Conservation (phyloP, 768 basidiomycete genomes). For the Tricholoma furcatifolium region DNA sequence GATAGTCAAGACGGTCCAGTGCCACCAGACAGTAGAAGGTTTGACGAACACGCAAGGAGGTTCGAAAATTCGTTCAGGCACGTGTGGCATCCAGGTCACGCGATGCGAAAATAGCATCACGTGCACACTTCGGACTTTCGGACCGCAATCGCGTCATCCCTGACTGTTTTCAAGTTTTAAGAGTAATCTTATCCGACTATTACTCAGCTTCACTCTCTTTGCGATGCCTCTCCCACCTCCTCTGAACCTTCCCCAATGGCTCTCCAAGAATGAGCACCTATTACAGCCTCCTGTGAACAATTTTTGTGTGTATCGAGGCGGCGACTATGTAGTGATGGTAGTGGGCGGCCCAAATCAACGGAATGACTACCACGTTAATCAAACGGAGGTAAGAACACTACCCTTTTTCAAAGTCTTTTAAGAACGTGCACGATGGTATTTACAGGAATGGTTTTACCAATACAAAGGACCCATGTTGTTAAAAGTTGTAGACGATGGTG, state of each 20-base stretch:
- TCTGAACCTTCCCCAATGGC: conserved; percentile 89
- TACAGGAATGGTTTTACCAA: conserved; percentile 97
- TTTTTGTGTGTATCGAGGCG: conserved; percentile 77
- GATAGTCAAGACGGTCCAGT: too few relatives aligned
- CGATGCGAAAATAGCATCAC: conserved; percentile 15
- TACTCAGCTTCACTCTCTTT: background rate
- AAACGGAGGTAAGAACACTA: conserved; percentile 72
- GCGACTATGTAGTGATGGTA: conserved; percentile 93
- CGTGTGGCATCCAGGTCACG: conserved; percentile 21
- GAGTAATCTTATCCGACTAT: background rate
- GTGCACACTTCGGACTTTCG: conserved; percentile 9
- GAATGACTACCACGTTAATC: conserved; percentile 92
- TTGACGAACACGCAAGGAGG: conserved; percentile 14
- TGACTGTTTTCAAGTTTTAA: background rate
- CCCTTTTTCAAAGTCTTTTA: too few relatives aligned
- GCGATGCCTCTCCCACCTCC: conserved; percentile 71
- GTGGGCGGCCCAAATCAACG: conserved; percentile 95
- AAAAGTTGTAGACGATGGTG: conserved; percentile 76
- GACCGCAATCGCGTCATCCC: background rate
- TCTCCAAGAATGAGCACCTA: conserved; percentile 74
- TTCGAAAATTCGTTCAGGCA: conserved; percentile 18
- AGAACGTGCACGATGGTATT: too few relatives aligned
- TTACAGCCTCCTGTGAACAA: conserved; percentile 94
- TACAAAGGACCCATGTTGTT: conserved; percentile 92
- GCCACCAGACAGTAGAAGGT: background rate